Evolutionary conservation across 306 rosid species (phyloP).

Genomic region (Adenanthera pavonina): DNA sequence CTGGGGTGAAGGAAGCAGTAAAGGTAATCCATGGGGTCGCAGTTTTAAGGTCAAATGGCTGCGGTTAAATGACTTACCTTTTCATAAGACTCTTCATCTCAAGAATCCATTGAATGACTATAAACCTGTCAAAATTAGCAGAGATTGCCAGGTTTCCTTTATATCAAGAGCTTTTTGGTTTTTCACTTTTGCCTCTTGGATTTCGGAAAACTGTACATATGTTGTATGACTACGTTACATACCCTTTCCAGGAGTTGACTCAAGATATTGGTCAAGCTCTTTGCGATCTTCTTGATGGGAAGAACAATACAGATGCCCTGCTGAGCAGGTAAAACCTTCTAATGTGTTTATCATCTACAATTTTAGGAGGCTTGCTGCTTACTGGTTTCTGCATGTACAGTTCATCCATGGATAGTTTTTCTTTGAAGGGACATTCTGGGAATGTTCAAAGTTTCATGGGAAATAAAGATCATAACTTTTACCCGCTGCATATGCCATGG

Average conservation of each 20-base stretch:
- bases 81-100: conserved; percentile 80
- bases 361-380: conserved; percentile 33
- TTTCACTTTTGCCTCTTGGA: background rate
- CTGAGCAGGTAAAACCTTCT: conserved; percentile 24
- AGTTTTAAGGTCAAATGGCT: conserved; percentile 86
- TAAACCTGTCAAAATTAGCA: conserved; percentile 89
- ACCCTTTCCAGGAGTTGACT: conserved; percentile 68
- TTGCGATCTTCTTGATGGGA: conserved; percentile 76
- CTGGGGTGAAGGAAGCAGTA: conserved; percentile 75
- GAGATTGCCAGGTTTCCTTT: conserved; percentile 78
- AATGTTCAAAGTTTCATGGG: conserved; percentile 56
- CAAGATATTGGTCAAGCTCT: conserved; percentile 80
- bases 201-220: conserved; percentile 22
- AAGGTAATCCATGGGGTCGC: conserved; percentile 78
- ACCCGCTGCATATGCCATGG: conserved; percentile 54
- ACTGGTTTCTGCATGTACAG: conserved; percentile 48
- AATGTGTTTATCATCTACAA: background rate
- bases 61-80: conserved; percentile 69
- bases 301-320: conserved; percentile 37
- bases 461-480: conserved; percentile 48
- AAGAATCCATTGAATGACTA: conserved; percentile 82
- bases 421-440: conserved; percentile 52
- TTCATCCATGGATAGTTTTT: conserved; percentile 50
- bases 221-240: conserved; percentile 36
- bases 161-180: conserved; percentile 16